phyloP scores from a whole-genome alignment of 2,329 filamentous ascomycete species.

The Apiospora hydei region DNA sequence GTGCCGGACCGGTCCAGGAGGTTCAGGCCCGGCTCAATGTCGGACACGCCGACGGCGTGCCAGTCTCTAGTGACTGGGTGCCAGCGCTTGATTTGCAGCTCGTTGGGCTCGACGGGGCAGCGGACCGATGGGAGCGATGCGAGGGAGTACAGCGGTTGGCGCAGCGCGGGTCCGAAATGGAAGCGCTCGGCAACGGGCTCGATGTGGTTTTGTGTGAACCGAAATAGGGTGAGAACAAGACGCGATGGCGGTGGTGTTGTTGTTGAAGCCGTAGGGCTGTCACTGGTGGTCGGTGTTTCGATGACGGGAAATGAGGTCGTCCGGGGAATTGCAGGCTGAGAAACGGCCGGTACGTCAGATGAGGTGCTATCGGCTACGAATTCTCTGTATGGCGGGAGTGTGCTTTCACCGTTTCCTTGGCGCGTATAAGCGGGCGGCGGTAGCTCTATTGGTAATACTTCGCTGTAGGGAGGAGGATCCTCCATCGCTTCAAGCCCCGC shows the following conservation, averaged over 20 bases:
- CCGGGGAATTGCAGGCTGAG: background rate
- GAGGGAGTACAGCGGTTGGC: background rate
- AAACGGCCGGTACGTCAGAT: background rate
- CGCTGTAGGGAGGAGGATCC: background rate
- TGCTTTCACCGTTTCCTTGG: background rate
- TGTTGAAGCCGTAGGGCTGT: background rate
- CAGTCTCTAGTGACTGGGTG: background rate
- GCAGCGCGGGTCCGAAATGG: background rate
- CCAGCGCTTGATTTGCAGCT: background rate
- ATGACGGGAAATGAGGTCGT: too few relatives aligned
- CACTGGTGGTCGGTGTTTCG: too few relatives aligned
- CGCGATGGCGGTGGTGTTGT: background rate
- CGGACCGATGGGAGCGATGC: too few relatives aligned
- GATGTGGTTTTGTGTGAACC: background rate
- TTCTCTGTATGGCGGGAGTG: background rate
- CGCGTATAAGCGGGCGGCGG: background rate
- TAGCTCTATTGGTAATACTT: background rate
- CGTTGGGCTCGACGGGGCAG: background rate
- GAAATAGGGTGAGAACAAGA: background rate
- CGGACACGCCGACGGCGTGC: background rate
- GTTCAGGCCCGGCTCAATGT: background rate
- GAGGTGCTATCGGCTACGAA: background rate
- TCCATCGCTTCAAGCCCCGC: background rate
- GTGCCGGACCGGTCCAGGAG: too few relatives aligned
- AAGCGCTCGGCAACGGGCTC: background rate